Evolutionary conservation across 2,329 filamentous ascomycete species (phyloP), one percentile per base, ranked within the genome.

Genomic region (Coniochaeta pulveracea): DNA sequence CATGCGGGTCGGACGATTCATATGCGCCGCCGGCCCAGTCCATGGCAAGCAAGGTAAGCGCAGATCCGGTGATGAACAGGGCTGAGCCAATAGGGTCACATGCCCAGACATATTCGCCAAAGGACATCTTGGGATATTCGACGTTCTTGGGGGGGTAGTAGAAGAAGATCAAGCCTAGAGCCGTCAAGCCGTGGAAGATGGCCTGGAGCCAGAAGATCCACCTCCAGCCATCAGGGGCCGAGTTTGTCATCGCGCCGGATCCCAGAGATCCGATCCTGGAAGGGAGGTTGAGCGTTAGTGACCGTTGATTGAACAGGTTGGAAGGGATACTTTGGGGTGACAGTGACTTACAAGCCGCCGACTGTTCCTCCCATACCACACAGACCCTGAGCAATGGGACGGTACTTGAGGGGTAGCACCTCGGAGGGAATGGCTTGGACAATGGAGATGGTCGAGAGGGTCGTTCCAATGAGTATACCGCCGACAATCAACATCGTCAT

Each of bases 141-240:
- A 41, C 40, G 27, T 45, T 48, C 40, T 58, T 59, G 4, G 57
- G 55, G 17, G 61, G 61, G 54, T 58, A 58, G 54, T 69, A 63
- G 47, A 66, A 61, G 17, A 58, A 40, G 21, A 71, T 45, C 19
- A 72, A 47, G 4, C 67, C 66, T 1, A 67, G 22, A 2, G 58
- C 55, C 0, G 64, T 68, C 10, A 58, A 48, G 7, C 58, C 56
- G 39, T 72, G 67, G 38, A 72, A 63, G 6, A 55, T 66, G 2
- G 68, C 67, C 47, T 73, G 69, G 10, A 73, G 69, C 69, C 69
- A 74, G 45, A 71, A 74, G 41, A 74, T 72, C 41, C 63, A 60
- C 2, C 69, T 56, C 69, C 69, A 74, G 14, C 69, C 69, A 1
- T 47, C 52, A 1, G 55, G 40, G 33, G 54, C 53, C 10, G 57